phyloP scores from a whole-genome alignment of 2,329 filamentous ascomycete genomes.

The Cryphonectria radicalis region DNA sequence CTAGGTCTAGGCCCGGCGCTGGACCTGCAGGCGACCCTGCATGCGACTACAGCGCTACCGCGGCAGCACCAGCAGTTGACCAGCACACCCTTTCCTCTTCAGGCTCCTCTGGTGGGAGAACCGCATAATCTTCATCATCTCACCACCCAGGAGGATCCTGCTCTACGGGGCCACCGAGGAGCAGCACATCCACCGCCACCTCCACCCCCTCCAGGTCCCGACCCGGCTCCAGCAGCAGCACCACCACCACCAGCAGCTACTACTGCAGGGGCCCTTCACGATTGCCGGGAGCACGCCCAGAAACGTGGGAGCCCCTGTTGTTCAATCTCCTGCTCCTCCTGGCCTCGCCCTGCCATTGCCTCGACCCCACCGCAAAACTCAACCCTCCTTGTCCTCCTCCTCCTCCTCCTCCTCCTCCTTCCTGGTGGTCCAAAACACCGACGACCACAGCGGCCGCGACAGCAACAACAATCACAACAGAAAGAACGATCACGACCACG shows the following conservation, averaged over 20 bases:
- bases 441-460: background rate
- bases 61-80: background rate
- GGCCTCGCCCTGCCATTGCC: background rate
- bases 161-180: background rate
- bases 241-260: background rate
- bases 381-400: background rate
- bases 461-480: background rate
- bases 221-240: constrained; percentile 2
- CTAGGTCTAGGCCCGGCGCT: background rate
- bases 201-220: constrained; percentile 9
- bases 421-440: background rate
- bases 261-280: constrained; percentile 11
- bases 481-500: background rate
- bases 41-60: background rate
- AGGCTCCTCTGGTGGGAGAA: background rate
- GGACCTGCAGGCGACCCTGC: background rate
- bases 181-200: background rate
- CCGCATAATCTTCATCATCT: constrained; percentile 8
- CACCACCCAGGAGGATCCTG: background rate
- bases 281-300: constrained; percentile 14
- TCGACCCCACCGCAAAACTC: constrained; percentile 10
- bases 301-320: constrained; percentile 21
- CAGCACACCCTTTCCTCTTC: background rate
- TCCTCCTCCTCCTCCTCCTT: background rate
- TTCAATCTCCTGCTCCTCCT: constrained; percentile 23